Conservation (phyloP, 192 early-diverging fungal genomes). For the Allomyces arbusculus region DNA sequence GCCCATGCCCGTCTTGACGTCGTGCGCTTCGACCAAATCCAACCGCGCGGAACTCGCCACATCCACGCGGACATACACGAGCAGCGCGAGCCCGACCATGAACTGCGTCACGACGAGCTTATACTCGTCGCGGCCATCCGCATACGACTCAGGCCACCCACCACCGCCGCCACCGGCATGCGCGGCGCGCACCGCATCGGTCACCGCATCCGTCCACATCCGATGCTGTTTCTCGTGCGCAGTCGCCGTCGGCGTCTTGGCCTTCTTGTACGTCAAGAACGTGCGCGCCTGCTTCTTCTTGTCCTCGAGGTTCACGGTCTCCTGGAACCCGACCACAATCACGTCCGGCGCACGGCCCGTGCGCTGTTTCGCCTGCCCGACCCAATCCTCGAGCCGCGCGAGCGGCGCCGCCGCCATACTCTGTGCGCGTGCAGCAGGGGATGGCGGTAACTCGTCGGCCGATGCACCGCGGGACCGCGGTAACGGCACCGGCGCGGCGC, state of each 20-base stretch:
- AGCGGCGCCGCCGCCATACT: not conserved
- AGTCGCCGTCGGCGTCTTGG: constrained; percentile 24
- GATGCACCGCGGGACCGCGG: not conserved
- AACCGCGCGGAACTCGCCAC: constrained; percentile 17
- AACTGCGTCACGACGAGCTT: constrained; percentile 49
- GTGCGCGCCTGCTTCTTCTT: constrained; percentile 60
- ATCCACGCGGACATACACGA: constrained; percentile 52
- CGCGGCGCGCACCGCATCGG: constrained; percentile 28
- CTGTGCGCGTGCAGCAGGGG: not conserved
- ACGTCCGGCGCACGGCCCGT: constrained; percentile 38
- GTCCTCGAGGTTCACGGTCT: constrained; percentile 64
- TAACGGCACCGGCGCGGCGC: not conserved
- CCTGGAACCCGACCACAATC: constrained; percentile 66
- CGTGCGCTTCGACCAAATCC: constrained; percentile 37
- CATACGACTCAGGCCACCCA: constrained; percentile 2
- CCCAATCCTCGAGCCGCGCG: not conserved
- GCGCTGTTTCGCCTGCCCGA: not conserved
- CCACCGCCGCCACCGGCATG: constrained; percentile 9
- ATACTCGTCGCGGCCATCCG: constrained; percentile 25
- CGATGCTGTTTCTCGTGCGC: constrained; percentile 47
- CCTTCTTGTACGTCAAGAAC: constrained; percentile 29
- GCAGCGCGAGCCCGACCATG: constrained; percentile 80
- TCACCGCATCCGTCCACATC: constrained; percentile 62
- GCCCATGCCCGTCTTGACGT: constrained; percentile 73
- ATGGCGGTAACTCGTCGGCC: not conserved